These are phyloP conservation scores for Candida ovalis DNA, from an alignment of 805 yeast genomes.

Conservation along the genomic window DNA sequence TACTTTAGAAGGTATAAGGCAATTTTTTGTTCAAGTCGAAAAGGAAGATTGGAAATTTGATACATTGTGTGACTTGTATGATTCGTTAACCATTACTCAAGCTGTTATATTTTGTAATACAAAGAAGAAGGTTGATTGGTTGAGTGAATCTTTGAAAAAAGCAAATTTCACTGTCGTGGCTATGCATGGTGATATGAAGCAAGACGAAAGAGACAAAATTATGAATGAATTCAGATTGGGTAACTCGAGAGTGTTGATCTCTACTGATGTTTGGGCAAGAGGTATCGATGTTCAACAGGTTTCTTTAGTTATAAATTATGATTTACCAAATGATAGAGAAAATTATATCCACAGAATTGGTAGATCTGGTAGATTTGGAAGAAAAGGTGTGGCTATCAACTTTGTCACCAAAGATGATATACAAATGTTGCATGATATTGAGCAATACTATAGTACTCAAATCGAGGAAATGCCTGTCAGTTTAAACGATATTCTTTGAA, in stretches of 20 bases:
- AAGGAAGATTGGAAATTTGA: slow-evolving; percentile 94
- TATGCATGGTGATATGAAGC: slow-evolving; percentile 96
- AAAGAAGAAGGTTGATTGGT: slow-evolving; percentile 87
- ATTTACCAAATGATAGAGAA: slow-evolving; percentile 84
- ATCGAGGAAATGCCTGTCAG: slow-evolving; percentile 87
- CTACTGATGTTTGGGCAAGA: slow-evolving; percentile 95
- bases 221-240: slow-evolving; percentile 97
- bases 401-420: slow-evolving; percentile 81
- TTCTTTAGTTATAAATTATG: slow-evolving; percentile 91
- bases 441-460: slow-evolving; percentile 83
- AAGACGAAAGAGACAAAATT: slow-evolving; percentile 87
- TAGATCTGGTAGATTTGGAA: slow-evolving; percentile 97
- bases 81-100: slow-evolving; percentile 92
- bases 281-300: slow-evolving; percentile 99
- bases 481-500: slow-evolving; percentile 21
- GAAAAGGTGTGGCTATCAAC: slow-evolving; percentile 97
- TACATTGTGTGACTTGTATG: slow-evolving; percentile 91
- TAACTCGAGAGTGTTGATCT: slow-evolving; percentile 84
- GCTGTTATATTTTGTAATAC: slow-evolving; percentile 98
- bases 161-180: slow-evolving; percentile 88
- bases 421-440: slow-evolving; percentile 75
- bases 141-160: slow-evolving; percentile 67
- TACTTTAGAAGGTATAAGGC: slow-evolving; percentile 93
- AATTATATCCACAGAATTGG: slow-evolving; percentile 98
- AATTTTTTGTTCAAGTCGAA: slow-evolving; percentile 86